These are phyloP conservation scores for Hapsidospora chrysogenum DNA, from an alignment of 495 filamentous ascomycete species.

Conservation along the genomic window DNA sequence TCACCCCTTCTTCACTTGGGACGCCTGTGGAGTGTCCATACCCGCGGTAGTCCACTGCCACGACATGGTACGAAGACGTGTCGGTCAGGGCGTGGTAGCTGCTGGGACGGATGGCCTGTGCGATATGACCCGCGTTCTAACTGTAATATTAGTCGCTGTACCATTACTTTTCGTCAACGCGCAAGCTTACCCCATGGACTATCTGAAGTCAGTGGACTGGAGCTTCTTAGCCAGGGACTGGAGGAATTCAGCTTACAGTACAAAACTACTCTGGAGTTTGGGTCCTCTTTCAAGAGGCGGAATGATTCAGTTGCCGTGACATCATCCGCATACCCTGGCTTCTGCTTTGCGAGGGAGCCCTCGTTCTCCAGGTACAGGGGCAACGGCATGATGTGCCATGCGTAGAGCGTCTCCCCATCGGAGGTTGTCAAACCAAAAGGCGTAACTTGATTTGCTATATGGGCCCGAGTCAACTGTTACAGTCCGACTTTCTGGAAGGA, in stretches of 20 bases:
- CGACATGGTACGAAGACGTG: slow-evolving; percentile 38
- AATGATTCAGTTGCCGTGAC: slow-evolving; percentile 39
- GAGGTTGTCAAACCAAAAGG: slow-evolving; percentile 44
- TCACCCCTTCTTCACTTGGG: slow-evolving; percentile 69
- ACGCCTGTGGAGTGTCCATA: slow-evolving; percentile 67
- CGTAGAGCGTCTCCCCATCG: slow-evolving; percentile 41
- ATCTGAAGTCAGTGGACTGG: background rate
- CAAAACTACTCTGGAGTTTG: slow-evolving; percentile 40
- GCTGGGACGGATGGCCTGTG: slow-evolving; percentile 41
- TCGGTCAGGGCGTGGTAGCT: slow-evolving; percentile 47
- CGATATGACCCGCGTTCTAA: slow-evolving; percentile 46
- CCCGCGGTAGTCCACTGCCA: slow-evolving; percentile 77
- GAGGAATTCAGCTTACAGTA: slow-evolving; percentile 23
- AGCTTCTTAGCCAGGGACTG: background rate
- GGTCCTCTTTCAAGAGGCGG: slow-evolving; percentile 43
- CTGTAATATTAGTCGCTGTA: background rate
- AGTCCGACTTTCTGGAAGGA: background rate
- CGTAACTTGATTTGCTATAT: slow-evolving; percentile 45
- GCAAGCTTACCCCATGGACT: slow-evolving; percentile 30
- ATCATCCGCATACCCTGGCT: slow-evolving; percentile 30
- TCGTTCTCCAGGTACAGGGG: slow-evolving; percentile 43
- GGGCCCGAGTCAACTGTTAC: background rate
- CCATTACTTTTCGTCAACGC: no score
- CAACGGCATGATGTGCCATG: slow-evolving; percentile 61
- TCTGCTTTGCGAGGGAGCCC: slow-evolving; percentile 28